Percentiles rank a stretch among this genome's conserved stretches.
phyloP scores from a whole-genome alignment of 495 filamentous ascomycete species.

The Neurospora sp. region DNA sequence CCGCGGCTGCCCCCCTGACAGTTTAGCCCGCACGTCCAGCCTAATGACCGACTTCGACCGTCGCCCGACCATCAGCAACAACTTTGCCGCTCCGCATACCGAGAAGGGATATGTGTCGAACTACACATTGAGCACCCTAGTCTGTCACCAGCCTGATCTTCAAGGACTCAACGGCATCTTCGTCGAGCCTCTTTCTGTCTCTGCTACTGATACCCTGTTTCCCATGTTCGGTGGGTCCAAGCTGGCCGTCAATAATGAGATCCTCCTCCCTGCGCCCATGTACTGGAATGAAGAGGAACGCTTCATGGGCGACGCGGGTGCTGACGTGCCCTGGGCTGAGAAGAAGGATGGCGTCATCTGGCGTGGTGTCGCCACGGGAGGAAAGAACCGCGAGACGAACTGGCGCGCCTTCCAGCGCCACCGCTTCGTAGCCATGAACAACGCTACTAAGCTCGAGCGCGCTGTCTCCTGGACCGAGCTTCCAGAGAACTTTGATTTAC shows the following conservation, averaged over 20 bases:
- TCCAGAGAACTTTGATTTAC: conserved; percentile 28
- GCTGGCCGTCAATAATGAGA: conserved; percentile 68
- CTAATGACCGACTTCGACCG: conserved; percentile 30
- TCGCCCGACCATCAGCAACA: conserved; percentile 33
- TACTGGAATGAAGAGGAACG: conserved; percentile 60
- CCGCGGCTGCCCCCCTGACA: conserved; percentile 50
- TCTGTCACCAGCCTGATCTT: conserved; percentile 54
- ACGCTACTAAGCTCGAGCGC: conserved; percentile 45
- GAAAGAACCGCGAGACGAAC: conserved; percentile 50
- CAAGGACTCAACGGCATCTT: conserved; percentile 59
- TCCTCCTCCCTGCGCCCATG: conserved; percentile 69
- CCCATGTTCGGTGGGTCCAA: conserved; percentile 73
- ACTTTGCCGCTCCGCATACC: conserved; percentile 31
- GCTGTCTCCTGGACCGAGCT: conserved; percentile 26
- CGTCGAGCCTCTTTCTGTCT: conserved; percentile 51
- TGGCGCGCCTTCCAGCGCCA: conserved; percentile 66
- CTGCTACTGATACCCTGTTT: conserved; percentile 46
- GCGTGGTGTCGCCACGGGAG: conserved; percentile 63
- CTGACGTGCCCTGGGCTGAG: conserved; percentile 38
- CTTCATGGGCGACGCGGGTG: conserved; percentile 52
- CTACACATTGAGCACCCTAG: conserved; percentile 53
- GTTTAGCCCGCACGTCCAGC: conserved; percentile 40
- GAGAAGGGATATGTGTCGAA: conserved; percentile 53
- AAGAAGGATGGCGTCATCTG: conserved; percentile 52
- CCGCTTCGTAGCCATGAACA: conserved; percentile 61